Evolutionary conservation across 345 rosid species (phyloP), one percentile per base, ranked within the genome.

Genomic region (Erysimum cheiranthoides): DNA sequence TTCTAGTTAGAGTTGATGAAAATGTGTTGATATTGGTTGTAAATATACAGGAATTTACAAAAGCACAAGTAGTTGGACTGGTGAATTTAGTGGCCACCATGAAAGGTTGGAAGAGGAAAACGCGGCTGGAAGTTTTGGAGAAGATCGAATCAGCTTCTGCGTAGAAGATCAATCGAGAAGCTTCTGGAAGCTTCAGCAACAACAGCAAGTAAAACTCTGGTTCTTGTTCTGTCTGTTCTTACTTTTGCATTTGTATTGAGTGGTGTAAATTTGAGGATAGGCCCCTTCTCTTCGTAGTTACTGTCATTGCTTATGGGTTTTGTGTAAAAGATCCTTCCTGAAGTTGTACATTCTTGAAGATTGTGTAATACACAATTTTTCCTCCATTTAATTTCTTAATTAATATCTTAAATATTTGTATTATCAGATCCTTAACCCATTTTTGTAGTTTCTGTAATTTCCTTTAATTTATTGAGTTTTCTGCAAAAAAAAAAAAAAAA

Each of bases 41-140:
- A 50, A 49, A 61, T 36, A 25, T 73, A 71, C 92, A 92, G 97
- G 98, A 93, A 78, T 93, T 84, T 83, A 89, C 81, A 21, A 91
- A 88, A 81, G 85, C 39, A 66, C 99, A 96, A 67, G 83, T 96
- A 16, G 73, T 85, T 17, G 96, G 98, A 72, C 81, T 96, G 77
- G 73, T 96, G 78, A 96, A 89, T 84, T 88, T 93, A 8, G 98
- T 96, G 18, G 97, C 99, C 6, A 43, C 92, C 13, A 88, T 96
- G 98, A 89, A 89, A 83, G 86, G 98, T 35, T 96, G 99, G 99
- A 96, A 89, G 86, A 93, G 98, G 79, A 93, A 91, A 87, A 85
- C 87, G 11, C 84, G 96, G 77, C 66, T 89, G 78, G 99, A 96
- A 79, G 82, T 86, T 51, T 8, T 91, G 28, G 98, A 93, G 66